Conservation (phyloP, 768 basidiomycete genomes). For the Tulasnella sp. region DNA sequence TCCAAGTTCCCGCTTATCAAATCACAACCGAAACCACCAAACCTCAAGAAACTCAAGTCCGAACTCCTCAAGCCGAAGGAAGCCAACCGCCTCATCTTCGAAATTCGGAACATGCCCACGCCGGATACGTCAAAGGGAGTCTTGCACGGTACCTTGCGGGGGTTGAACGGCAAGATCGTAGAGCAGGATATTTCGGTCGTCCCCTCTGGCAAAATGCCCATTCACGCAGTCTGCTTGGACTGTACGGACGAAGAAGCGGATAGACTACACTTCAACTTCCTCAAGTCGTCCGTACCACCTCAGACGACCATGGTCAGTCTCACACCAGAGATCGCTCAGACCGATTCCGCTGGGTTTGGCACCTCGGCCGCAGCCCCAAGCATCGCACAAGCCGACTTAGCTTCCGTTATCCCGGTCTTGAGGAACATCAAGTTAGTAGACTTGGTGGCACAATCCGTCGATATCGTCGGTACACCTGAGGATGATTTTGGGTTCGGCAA, state of each 20-base stretch:
- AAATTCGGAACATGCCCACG: constrained; percentile 55
- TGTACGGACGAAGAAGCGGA: constrained; percentile 56
- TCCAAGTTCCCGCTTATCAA: constrained; percentile 30
- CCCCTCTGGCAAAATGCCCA: constrained; percentile 38
- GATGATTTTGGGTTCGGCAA: constrained; percentile 61
- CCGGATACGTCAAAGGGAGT: constrained; percentile 30
- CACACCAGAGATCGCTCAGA: constrained; percentile 7
- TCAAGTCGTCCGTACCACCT: constrained; percentile 26
- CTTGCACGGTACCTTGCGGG: constrained; percentile 15
- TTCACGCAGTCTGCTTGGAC: constrained; percentile 70
- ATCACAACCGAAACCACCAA: constrained; percentile 32
- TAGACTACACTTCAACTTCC: constrained; percentile 47
- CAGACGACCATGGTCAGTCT: constrained; percentile 14
- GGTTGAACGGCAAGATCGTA: constrained; percentile 9
- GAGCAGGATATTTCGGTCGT: constrained; percentile 20
- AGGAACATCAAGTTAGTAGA: constrained; percentile 55
- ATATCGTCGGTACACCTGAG: not conserved
- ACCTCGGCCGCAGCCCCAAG: constrained; percentile 23
- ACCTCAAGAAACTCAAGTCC: constrained; percentile 57
- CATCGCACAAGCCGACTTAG: constrained; percentile 44
- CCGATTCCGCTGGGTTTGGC: not conserved
- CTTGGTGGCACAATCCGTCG: constrained; percentile 44
- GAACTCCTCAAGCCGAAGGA: constrained; percentile 58
- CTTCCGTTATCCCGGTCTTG: constrained; percentile 44
- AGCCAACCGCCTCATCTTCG: constrained; percentile 64